Evolutionary conservation across 768 basidiomycete genomes (phyloP), one percentile per base, ranked within the genome.

Genomic region (Lactarius sp.): DNA sequence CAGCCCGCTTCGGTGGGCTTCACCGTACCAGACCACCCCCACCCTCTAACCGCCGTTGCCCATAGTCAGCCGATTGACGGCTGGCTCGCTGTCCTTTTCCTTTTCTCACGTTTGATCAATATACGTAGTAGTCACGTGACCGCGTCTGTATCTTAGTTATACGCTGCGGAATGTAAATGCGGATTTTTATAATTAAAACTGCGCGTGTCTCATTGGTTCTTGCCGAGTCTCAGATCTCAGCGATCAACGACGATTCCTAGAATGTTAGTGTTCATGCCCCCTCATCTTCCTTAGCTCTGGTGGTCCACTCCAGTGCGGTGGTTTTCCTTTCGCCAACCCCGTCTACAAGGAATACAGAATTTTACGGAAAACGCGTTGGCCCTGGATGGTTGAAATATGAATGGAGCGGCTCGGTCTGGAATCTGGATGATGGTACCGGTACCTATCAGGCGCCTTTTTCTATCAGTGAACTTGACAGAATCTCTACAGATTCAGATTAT

Each of bases 351-450:
- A 78, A 80, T 49, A 78, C 79, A 0, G 83, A 83, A 22, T 86
- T 85, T 70, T 75, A 79, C 59, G 83, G 83, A 16, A 76, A 82
- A 63, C 81, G 83, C 20, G 83, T 94, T 20, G 85, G 84, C 36
- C 79, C 88, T 16, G 88, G 90, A 39, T 93, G 92, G 84, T 77
- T 96, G 53, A 92, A 94, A 70, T 98, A 98, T 71, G 83, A 89
- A 65, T 94, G 84, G 78, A 85, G 85, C 67, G 83, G 85, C 14
- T 78, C 84, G 0, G 73, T 91, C 54, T 97, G 91, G 91, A 88
- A 90, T 70, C 76, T 98, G 12, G 92, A 96, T 71, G 94, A 98
- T 70, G 94, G 94, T 89, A 56, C 18, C 68, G 94, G 94, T 89
- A 56, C 18, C 68, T 65, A 50, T 42, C 39, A 27, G 27, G 13